Conservation (phyloP, 1,139 yeast genomes). For the Saccharomyces hybrid region DNA sequence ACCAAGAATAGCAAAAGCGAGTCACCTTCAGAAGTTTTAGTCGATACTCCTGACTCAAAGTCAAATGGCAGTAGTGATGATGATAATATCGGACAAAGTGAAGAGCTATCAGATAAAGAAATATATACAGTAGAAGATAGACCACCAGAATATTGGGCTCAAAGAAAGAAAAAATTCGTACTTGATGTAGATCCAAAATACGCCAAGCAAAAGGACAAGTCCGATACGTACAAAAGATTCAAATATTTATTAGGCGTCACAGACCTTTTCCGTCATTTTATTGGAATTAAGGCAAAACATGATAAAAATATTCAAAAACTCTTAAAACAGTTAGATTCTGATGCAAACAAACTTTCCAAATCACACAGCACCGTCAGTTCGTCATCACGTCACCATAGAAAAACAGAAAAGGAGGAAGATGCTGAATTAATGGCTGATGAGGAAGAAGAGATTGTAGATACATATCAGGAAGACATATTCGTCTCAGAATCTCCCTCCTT, state of each 20-base stretch:
- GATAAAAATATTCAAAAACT: slow-evolving; percentile 47
- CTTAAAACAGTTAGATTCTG: slow-evolving; percentile 31
- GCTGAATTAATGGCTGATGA: slow-evolving; percentile 57
- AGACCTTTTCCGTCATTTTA: slow-evolving; percentile 60
- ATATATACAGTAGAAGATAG: slow-evolving; percentile 6
- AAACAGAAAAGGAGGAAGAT: slow-evolving; percentile 65
- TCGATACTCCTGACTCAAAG: background rate
- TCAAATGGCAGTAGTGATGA: background rate
- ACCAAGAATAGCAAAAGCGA: background rate
- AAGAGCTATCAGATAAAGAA: background rate
- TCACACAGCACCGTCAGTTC: slow-evolving; percentile 18
- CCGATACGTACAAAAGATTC: slow-evolving; percentile 61
- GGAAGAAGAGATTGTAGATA: slow-evolving; percentile 34
- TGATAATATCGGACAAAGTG: background rate
- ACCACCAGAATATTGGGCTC: slow-evolving; percentile 30
- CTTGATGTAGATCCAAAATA: slow-evolving; percentile 49
- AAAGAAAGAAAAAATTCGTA: slow-evolving; percentile 43
- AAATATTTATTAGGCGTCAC: slow-evolving; percentile 60
- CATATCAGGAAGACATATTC: slow-evolving; percentile 18
- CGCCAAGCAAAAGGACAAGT: slow-evolving; percentile 51
- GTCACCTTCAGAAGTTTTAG: background rate
- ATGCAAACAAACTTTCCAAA: slow-evolving; percentile 10
- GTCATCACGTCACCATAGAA: slow-evolving; percentile 41
- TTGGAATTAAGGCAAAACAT: slow-evolving; percentile 58
- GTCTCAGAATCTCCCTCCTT: slow-evolving; percentile 52